These are phyloP conservation scores for Pseudogymnoascus verrucosus DNA, from an alignment of 2,329 filamentous ascomycete genomes.

Conservation along the genomic window DNA sequence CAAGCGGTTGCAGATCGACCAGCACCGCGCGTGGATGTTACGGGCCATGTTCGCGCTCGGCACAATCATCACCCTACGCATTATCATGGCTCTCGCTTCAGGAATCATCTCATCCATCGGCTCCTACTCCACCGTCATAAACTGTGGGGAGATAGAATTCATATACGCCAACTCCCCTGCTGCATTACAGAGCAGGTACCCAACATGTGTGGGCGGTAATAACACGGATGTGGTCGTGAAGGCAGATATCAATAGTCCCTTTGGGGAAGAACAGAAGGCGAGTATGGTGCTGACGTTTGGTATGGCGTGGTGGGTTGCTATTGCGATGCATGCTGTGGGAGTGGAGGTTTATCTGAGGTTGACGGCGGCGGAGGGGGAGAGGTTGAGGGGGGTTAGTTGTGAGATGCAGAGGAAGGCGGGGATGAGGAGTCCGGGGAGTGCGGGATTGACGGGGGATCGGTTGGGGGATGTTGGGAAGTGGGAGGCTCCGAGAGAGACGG, in stretches of 20 bases:
- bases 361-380: slow-evolving; percentile 45
- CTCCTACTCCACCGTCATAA: slow-evolving; percentile 30
- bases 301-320: slow-evolving; percentile 43
- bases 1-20: slow-evolving; percentile 52
- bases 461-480: slow-evolving; percentile 29
- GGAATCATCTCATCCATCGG: slow-evolving; percentile 30
- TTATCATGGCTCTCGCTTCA: slow-evolving; percentile 39
- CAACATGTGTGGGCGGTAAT: slow-evolving; percentile 31
- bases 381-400: slow-evolving; percentile 48
- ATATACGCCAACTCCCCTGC: slow-evolving; percentile 26
- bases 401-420: slow-evolving; percentile 48
- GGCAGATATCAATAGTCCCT: slow-evolving; percentile 21
- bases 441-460: slow-evolving; percentile 37
- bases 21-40: slow-evolving; percentile 59
- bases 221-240: slow-evolving; percentile 29
- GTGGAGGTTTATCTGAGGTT: slow-evolving; percentile 43
- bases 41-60: slow-evolving; percentile 45
- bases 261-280: slow-evolving; percentile 31
- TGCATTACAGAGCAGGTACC: slow-evolving; percentile 32
- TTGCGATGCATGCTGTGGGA: slow-evolving; percentile 42
- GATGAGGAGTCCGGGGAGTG: slow-evolving; percentile 39
- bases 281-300: slow-evolving; percentile 42
- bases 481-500: not conserved
- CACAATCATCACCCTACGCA: slow-evolving; percentile 43
- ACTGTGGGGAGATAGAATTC: slow-evolving; percentile 43